Percentiles rank a stretch among this genome's conserved stretches.
Evolutionary conservation across 345 rosid genomes (phyloP).

Genomic region (Iberis pinnata): DNA sequence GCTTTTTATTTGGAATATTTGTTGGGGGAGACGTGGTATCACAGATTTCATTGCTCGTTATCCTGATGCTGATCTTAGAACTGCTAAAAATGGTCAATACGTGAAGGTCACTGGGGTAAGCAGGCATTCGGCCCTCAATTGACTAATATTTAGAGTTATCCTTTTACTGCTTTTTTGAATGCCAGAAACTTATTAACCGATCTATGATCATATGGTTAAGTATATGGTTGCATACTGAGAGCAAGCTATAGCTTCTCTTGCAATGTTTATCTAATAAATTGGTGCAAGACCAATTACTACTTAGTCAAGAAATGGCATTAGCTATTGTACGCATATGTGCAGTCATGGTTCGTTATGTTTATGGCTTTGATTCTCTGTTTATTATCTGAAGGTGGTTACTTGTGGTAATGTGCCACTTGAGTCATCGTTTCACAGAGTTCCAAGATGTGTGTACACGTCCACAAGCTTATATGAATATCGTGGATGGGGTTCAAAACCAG

Average conservation of each 20-base stretch:
- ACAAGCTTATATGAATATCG: slow-evolving; percentile 76
- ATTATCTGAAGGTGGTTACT: slow-evolving; percentile 68
- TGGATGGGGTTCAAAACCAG: slow-evolving; percentile 67
- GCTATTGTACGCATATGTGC: too few species aligned
- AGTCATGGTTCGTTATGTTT: too few species aligned
- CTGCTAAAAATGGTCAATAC: slow-evolving; percentile 83
- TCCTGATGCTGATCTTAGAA: slow-evolving; percentile 88
- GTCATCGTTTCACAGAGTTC: slow-evolving; percentile 70
- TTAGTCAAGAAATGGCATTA: too few species aligned
- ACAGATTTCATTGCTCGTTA: slow-evolving; percentile 51
- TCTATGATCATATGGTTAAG: too few species aligned
- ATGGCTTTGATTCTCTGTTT: too few species aligned
- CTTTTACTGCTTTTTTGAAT: too few species aligned
- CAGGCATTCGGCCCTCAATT: too few species aligned
- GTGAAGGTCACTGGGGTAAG: slow-evolving; percentile 93
- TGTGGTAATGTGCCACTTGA: slow-evolving; percentile 92
- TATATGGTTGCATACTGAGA: too few species aligned
- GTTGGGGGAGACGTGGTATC: slow-evolving; percentile 66
- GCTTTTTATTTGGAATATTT: slow-evolving; percentile 58
- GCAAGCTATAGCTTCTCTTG: too few species aligned
- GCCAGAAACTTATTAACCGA: background rate
- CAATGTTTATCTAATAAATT: too few species aligned
- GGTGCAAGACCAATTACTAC: too few species aligned
- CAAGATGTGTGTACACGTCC: slow-evolving; percentile 82
- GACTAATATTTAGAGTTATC: too few species aligned